Evolutionary conservation across 768 basidiomycete genomes (phyloP), one percentile per base, ranked within the genome.

Genomic region (Mycena belliarum): DNA sequence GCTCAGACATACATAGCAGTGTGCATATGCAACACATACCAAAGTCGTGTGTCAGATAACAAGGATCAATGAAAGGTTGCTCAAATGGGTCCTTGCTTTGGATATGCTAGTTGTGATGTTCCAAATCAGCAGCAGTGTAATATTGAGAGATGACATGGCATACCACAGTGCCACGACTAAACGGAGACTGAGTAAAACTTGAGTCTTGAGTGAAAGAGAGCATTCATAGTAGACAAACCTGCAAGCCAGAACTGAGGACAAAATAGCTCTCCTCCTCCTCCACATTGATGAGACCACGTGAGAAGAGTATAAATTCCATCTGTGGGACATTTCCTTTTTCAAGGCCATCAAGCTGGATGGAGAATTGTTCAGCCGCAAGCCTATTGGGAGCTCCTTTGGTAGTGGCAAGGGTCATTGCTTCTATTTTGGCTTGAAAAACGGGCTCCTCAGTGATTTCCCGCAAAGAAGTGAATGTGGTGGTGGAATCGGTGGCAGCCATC

Each of bases 151-250:
- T n/a, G n/a, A 5, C 40, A 16, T 6, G 5, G 15, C 48, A 0
- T 59, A 59, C 58, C 20, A 59, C 52, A 1, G 48, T 29, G 23
- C 52, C 58, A 3, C 58, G 58, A 45, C 58, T 54, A 23, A 55
- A 50, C 16, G 58, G 52, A n/a, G n/a, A n/a, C n/a, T n/a, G n/a
- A n/a, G n/a, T n/a, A n/a, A 23, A 41, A 18, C 5, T 12, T 11
- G 15, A 28, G 26, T 32, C 29, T 6, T 32, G 12, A 6, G 29
- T 32, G 6, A 32, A 32, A 6, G 29, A n/a, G n/a, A n/a, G 29
- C 29, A 32, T 6, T 32, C 16, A 16, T 15, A 23, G 16, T n/a
- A 28, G 25, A 46, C 23, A 6, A 9, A 52, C 57, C 50, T 52
- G 50, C 44, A 58, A 35, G 8, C 56, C 56, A 2, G 33, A 20